Evolutionary conservation across 306 rosid species (phyloP).

Genomic region (Sechiopsis laciniata): DNA sequence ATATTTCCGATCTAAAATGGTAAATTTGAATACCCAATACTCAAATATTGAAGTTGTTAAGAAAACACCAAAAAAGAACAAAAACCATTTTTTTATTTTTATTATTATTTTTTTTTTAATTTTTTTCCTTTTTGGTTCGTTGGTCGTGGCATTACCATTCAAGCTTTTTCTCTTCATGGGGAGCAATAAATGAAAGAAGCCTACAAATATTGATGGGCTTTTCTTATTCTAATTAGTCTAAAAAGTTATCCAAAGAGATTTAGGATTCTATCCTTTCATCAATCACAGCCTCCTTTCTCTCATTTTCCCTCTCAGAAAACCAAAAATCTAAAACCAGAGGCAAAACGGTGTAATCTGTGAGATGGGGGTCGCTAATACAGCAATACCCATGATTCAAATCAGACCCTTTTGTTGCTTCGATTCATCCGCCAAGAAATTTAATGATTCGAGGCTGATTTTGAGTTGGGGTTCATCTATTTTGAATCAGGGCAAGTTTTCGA

Average conservation of each 20-base stretch:
- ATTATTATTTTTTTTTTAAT: too few relatives aligned
- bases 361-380: slow-evolving; percentile 42
- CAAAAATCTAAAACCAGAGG: neutral
- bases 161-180: neutral
- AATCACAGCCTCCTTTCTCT: neutral
- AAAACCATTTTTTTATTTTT: neutral
- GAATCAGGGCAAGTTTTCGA: slow-evolving; percentile 35
- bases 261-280: slow-evolving; percentile 20
- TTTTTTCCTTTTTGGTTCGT: neutral
- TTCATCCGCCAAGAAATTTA: slow-evolving; percentile 38
- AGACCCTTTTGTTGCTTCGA: slow-evolving; percentile 44
- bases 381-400: slow-evolving; percentile 40
- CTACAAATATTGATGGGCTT: slow-evolving; percentile 21
- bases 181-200: neutral
- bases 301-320: neutral
- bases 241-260: slow-evolving; percentile 11
- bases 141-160: too few relatives aligned
- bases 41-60: too few relatives aligned
- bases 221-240: slow-evolving; percentile 1
- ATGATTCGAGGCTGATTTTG: slow-evolving; percentile 33
- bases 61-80: neutral
- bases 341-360: neutral
- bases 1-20: too few relatives aligned
- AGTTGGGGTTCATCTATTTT: slow-evolving; percentile 38
- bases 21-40: too few relatives aligned